Conservation (phyloP, 768 basidiomycete genomes). For the Boletales sp. region DNA sequence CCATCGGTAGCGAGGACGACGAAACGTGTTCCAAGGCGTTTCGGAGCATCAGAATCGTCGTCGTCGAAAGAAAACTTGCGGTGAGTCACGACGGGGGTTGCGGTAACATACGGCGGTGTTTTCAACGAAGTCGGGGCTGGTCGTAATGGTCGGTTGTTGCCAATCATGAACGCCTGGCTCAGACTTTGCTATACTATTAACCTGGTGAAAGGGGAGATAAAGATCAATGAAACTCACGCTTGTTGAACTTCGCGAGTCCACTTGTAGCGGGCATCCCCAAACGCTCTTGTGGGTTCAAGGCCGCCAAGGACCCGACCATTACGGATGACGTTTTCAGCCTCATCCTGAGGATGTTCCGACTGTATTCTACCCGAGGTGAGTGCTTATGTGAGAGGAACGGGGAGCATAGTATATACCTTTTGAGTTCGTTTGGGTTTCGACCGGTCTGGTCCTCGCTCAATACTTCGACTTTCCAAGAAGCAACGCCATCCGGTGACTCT, state of each 20-base stretch:
- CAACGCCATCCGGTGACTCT: constrained; percentile 55
- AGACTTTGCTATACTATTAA: constrained; percentile 35
- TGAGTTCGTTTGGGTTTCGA: constrained; percentile 79
- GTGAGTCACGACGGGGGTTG: constrained; percentile 79
- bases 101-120: constrained; percentile 92
- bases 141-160: constrained; percentile 57
- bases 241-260: constrained; percentile 75
- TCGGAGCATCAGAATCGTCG: constrained; percentile 16
- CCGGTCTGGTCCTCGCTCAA: constrained; percentile 96
- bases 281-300: constrained; percentile 82
- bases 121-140: constrained; percentile 60
- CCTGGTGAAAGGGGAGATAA: not conserved
- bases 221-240: constrained; percentile 43
- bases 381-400: not conserved
- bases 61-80: constrained; percentile 57
- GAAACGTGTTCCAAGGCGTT: constrained; percentile 49
- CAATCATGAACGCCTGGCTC: constrained; percentile 63
- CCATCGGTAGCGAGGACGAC: constrained; percentile 88
- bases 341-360: constrained; percentile 78
- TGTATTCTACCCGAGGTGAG: constrained; percentile 49
- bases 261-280: constrained; percentile 89
- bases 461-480: constrained; percentile 90
- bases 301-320: constrained; percentile 84
- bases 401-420: constrained; percentile 49
- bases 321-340: constrained; percentile 68